Evolutionary conservation across 2,329 filamentous ascomycete genomes (phyloP), one percentile per base, ranked within the genome.

Genomic region (Neopestalotiopsis sp.): DNA sequence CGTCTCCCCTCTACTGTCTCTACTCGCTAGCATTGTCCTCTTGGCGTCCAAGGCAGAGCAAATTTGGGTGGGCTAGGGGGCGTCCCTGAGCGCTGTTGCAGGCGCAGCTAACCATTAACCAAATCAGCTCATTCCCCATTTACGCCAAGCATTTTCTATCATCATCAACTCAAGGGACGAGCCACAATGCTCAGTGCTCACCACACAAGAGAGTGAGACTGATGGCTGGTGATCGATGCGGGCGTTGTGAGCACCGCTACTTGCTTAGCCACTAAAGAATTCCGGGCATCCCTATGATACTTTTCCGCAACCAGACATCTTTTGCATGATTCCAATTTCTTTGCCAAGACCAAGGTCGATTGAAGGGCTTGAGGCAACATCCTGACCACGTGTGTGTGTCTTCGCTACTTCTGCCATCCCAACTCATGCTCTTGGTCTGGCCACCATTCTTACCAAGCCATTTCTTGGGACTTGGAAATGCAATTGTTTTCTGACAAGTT

Each of bases 71-170:
- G 17, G 45, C n/a, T 52, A 17, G 42, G 42, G 42, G 42, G 14
- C 13, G 13, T 52, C 45, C 45, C 45, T 52, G 45, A 17, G n/a
- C 4, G 13, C 42, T 45, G 42, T 13, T 17, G 17, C n/a, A 52
- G 45, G 45, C 45, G 45, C 45, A 52, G 45, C 45, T 52, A 20
- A 14, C 24, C 24, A 28, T 28, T 28, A 28, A 28, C 24, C 24
- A 45, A 52, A 52, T 52, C 45, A 52, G 45, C 45, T 52, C 45
- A 52, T 52, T 52, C 45, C 45, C 45, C 45, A 52, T 52, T n/a
- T 9, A 20, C 17, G 45, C 45, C 45, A 52, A 52, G 45, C 45
- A 20, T 20, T 6, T 38, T 38, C 34, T 38, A 38, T 38, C 34
- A 38, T 38, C 34, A 38, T 7, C 6, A 38, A 38, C 34, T 7